Evolutionary conservation across 2,329 filamentous ascomycete species (phyloP), one percentile per base, ranked within the genome.

Genomic region (Colletotrichum eleusines): DNA sequence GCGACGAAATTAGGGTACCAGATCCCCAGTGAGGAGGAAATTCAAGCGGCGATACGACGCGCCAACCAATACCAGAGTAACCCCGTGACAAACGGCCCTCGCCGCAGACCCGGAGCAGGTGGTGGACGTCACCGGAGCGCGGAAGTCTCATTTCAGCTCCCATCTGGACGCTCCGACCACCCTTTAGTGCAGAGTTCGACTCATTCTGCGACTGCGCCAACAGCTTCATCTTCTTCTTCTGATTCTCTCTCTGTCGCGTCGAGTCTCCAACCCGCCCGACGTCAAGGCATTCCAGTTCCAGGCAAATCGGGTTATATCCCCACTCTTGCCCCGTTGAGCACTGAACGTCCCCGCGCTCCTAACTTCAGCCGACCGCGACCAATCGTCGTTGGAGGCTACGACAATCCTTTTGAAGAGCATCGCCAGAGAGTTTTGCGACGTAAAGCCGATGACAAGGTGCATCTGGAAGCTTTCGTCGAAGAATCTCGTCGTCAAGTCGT

Each of bases 331-430:
- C 51, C 61, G 12, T 50, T 60, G 26, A 71, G 62, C 53, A 71
- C 57, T 42, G 48, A 40, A 55, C 66, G 67, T 35, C 66, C 61
- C 31, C 60, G 42, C 42, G 48, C 54, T 31, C 38, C 60, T 26
- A 63, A 58, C 23, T 50, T 46, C 54, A 50, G 69, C 60, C 72
- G 69, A 38, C 69, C 72, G 48, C 72, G 72, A 44, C 72, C 72
- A 28, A 46, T 70, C 12, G 44, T 72, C 35, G 64, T 73, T 33
- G 72, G 72, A 54, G 72, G 60, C 31, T 73, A 57, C 65, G 72
- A 72, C 44, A 72, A 72, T 51, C 61, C 64, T 18, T 61, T 68
- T 53, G 28, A 71, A 18, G 69, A 71, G 5, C 46, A 71, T 28
- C 59, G 54, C 16, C 58, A 71, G 46, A 53, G 69, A 71, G 35